phyloP scores from a whole-genome alignment of 1,284 basidiomycete species.

The Marasmius fiardii region DNA sequence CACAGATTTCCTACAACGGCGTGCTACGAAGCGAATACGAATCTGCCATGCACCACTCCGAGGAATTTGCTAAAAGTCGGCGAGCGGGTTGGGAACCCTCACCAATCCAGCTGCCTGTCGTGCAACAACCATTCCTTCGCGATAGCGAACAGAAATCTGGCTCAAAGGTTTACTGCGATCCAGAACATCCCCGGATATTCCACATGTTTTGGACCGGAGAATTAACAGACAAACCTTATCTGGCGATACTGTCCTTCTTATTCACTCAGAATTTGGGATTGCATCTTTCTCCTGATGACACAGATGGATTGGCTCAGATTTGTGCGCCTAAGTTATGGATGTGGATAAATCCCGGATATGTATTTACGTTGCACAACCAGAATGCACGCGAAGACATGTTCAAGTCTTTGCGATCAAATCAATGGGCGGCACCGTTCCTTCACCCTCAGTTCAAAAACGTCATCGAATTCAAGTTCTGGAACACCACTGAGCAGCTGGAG shows the following conservation, averaged over 20 bases:
- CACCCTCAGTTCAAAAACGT: slow-evolving; percentile 80
- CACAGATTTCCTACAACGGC: no score
- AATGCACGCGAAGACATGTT: slow-evolving; percentile 67
- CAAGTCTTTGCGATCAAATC: slow-evolving; percentile 65
- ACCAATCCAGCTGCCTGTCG: slow-evolving; percentile 29
- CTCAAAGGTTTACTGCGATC: slow-evolving; percentile 53
- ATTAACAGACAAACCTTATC: slow-evolving; percentile 86
- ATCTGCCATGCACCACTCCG: slow-evolving; percentile 38
- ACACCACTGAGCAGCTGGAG: slow-evolving; percentile 86
- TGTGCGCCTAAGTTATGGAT: slow-evolving; percentile 84
- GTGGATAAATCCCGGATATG: slow-evolving; percentile 84
- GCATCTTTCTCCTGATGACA: slow-evolving; percentile 39
- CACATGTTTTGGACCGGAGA: slow-evolving; percentile 88
- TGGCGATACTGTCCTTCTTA: slow-evolving; percentile 75
- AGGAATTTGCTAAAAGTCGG: slow-evolving; percentile 35
- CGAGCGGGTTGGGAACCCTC: slow-evolving; percentile 36
- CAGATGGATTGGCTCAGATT: slow-evolving; percentile 36
- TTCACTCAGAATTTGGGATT: slow-evolving; percentile 80
- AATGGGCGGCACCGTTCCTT: slow-evolving; percentile 84
- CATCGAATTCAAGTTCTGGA: slow-evolving; percentile 87
- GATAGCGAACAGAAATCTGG: slow-evolving; percentile 8
- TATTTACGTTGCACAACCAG: slow-evolving; percentile 69
- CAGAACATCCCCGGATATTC: slow-evolving; percentile 69
- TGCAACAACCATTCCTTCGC: slow-evolving; percentile 54
- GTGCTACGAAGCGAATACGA: slow-evolving; percentile 20